phyloP scores from a whole-genome alignment of 2,329 filamentous ascomycete species.

The Teratosphaeriaceae sp. region DNA sequence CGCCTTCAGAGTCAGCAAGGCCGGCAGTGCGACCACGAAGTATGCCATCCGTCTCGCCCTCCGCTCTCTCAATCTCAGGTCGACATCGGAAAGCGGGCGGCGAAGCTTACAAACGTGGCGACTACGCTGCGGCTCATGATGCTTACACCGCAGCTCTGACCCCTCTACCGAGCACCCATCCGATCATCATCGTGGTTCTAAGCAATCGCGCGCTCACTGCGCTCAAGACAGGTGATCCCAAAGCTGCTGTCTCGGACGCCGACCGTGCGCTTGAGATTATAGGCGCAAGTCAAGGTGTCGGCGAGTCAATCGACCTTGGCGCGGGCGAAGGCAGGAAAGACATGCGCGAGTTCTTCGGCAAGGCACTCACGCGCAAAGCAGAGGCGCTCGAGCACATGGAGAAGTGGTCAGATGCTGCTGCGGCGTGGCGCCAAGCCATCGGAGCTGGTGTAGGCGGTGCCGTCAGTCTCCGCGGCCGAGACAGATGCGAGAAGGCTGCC shows the following conservation, averaged over 20 bases:
- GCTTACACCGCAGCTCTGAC: conserved; percentile 73
- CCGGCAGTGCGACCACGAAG: conserved; percentile 49
- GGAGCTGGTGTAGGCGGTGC: conserved; percentile 80
- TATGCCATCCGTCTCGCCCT: conserved; percentile 61
- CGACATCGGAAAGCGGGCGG: conserved; percentile 73
- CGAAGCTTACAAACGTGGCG: conserved; percentile 86
- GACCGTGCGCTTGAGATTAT: conserved; percentile 76
- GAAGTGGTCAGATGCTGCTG: conserved; percentile 77
- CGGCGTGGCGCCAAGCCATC: conserved; percentile 75
- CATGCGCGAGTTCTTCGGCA: conserved; percentile 90
- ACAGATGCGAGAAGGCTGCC: conserved; percentile 83
- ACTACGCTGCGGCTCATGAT: conserved; percentile 79
- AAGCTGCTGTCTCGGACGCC: conserved; percentile 76
- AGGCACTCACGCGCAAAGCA: conserved; percentile 88
- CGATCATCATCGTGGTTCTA: conserved; percentile 78
- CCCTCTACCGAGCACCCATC: conserved; percentile 69
- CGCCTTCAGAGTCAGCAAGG: conserved; percentile 33
- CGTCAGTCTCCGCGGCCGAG: conserved; percentile 75
- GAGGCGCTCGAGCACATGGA: conserved; percentile 95
- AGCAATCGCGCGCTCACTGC: conserved; percentile 87
- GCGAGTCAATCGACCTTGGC: conserved; percentile 67
- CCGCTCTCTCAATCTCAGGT: conserved; percentile 68
- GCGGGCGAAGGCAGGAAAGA: conserved; percentile 58
- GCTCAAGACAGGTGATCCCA: conserved; percentile 86
- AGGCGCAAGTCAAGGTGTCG: conserved; percentile 68